Conservation (phyloP, 2,329 filamentous ascomycete genomes). For the Metarhizium humberi region DNA sequence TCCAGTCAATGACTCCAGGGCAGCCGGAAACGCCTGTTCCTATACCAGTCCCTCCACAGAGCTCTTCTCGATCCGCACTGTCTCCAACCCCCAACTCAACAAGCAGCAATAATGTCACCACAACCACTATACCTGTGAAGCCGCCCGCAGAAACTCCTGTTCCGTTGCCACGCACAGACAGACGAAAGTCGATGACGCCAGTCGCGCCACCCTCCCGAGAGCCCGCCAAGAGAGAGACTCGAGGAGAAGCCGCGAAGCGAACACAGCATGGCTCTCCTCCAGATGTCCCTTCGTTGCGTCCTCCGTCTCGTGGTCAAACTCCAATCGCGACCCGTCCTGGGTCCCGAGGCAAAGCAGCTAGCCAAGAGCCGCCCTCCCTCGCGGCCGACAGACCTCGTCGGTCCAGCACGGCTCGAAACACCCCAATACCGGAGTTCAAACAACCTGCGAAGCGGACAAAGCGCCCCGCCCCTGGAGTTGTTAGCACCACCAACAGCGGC, state of each 20-base stretch:
- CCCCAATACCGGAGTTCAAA: constrained; percentile 40
- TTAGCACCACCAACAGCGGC: constrained; percentile 53
- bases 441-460: constrained; percentile 50
- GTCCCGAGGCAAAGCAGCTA: constrained; percentile 43
- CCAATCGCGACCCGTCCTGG: constrained; percentile 33
- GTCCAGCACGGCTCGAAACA: constrained; percentile 47
- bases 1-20: background rate
- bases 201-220: constrained; percentile 18
- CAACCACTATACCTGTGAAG: constrained; percentile 21
- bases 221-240: constrained; percentile 33
- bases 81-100: constrained; percentile 20
- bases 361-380: constrained; percentile 41
- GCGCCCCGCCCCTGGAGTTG: constrained; percentile 62
- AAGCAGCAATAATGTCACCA: constrained; percentile 13
- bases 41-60: constrained; percentile 23
- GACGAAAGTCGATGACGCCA: constrained; percentile 21
- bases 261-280: constrained; percentile 21
- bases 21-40: constrained; percentile 34
- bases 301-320: constrained; percentile 24
- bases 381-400: constrained; percentile 45
- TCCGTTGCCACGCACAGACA: constrained; percentile 25
- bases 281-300: constrained; percentile 11
- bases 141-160: constrained; percentile 26
- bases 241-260: constrained; percentile 33
- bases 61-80: constrained; percentile 18